Evolutionary conservation across 768 basidiomycete genomes (phyloP).

Genomic region (Calocybe indica): DNA sequence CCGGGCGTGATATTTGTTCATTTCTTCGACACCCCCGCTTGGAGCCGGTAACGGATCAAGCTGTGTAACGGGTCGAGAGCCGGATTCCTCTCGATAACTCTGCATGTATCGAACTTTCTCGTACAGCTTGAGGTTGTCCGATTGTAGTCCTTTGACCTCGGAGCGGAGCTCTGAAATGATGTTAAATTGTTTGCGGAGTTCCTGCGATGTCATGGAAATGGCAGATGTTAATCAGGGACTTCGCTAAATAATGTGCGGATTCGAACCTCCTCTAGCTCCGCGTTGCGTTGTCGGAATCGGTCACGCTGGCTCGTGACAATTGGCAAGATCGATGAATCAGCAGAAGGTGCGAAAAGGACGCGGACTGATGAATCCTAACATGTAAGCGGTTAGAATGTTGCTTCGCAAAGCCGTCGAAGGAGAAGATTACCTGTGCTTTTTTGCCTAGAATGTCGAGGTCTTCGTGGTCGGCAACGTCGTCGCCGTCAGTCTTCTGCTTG

Average conservation of each 20-base stretch:
- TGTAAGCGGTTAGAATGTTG: constrained; percentile 1
- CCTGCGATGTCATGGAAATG: constrained; percentile 37
- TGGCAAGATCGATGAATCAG: constrained; percentile 93
- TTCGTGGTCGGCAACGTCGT: constrained; percentile 52
- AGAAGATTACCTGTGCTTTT: constrained; percentile 34
- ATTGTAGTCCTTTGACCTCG: constrained; percentile 88
- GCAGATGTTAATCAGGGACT: too few species aligned
- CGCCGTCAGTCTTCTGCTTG: constrained; percentile 37
- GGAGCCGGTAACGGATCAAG: constrained; percentile 59
- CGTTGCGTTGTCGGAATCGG: constrained; percentile 94
- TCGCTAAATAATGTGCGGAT: not conserved
- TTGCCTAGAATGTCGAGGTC: constrained; percentile 62
- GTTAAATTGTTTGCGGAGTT: constrained; percentile 93
- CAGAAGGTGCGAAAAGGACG: constrained; percentile 69
- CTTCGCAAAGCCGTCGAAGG: not conserved
- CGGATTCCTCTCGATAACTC: constrained; percentile 79
- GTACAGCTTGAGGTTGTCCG: constrained; percentile 95
- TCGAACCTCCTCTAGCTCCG: constrained; percentile 89
- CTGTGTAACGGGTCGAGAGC: constrained; percentile 51
- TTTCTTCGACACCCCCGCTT: constrained; percentile 51
- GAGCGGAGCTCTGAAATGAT: constrained; percentile 89
- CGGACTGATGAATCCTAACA: constrained; percentile 31
- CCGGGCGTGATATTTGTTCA: constrained; percentile 83
- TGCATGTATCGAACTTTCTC: constrained; percentile 99
- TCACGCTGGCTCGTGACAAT: constrained; percentile 98